Evolutionary conservation across 306 rosid species (phyloP), one percentile per base, ranked within the genome.

Genomic region (Gynostemma pentaphyllum): DNA sequence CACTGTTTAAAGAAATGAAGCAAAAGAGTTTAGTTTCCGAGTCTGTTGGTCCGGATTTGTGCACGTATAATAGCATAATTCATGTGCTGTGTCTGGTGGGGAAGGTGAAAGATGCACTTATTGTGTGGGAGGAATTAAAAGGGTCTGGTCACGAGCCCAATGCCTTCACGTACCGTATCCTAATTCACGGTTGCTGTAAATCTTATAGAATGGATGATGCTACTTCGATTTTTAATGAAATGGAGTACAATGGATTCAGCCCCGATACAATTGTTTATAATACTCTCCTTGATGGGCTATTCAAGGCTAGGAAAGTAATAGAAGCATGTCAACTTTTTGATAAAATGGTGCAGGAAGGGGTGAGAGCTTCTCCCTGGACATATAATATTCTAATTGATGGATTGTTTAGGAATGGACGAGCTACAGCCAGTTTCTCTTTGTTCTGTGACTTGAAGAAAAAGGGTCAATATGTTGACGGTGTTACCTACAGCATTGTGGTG

Each of bases 401-500:
- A 9, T 67, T 88, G 52, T 72, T 88, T 63, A 85, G 74, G 81
- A 88, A 91, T 76, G 92, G 87, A 68, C 85, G 96, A 73, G 79
- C 88, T 5, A 88, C 84, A 77, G 96, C 96, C 16, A 86, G 81
- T 66, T 91, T 82, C 68, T 70, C 83, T 48, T 68, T 91, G 19
- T 88, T 91, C 68, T 78, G 87, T 66, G 98, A 91, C 65, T 82
- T 91, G 59, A 88, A 86, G 80, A 88, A 80, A 79, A 91, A 86
- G 69, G 96, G 96, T 51, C 92, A 82, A 28, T 82, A 82, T 70
- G 92, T 92, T 19, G 96, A 88, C 68, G 85, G 82, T 62, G 72
- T 92, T 59, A 86, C 86, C 15, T 92, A 82, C 70, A 91, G 96
- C 77, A 88, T 85, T 69, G 70, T 88, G 71, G 83, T 82, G 62